Conservation (phyloP, 2,329 filamentous ascomycete species). For the Trichoderma endophyticum region DNA sequence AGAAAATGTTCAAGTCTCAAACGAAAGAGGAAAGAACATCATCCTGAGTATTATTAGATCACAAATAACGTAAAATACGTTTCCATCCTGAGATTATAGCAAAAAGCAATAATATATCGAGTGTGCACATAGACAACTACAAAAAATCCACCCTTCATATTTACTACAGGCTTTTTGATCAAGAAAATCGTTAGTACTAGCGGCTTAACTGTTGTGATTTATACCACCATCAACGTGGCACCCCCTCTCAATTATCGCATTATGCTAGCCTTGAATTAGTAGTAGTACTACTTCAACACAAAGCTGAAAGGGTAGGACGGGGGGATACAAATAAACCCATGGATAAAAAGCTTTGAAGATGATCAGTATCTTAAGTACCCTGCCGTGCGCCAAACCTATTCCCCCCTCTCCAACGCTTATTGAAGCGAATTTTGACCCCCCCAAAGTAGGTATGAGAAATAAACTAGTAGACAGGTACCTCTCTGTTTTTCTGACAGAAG, state of each 20-base stretch:
- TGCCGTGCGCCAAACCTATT: neutral
- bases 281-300: neutral
- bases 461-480: neutral
- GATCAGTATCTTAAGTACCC: neutral
- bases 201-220: neutral
- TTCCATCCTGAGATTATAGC: no score
- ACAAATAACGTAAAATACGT: no score
- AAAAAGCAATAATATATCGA: no score
- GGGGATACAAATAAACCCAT: neutral
- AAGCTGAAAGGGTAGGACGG: neutral
- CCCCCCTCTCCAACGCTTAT: neutral
- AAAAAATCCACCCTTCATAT: neutral
- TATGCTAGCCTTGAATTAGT: neutral
- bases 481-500: neutral
- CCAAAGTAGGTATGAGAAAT: neutral
- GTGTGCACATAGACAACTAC: neutral
- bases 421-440: neutral
- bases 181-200: neutral
- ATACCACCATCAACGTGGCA: neutral
- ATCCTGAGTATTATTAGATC: no score
- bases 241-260: neutral
- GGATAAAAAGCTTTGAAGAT: neutral
- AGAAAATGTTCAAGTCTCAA: no score
- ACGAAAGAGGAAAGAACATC: no score
- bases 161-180: neutral